Conservation (phyloP, 805 yeast genomes). For the Maudiozyma bulderi region DNA sequence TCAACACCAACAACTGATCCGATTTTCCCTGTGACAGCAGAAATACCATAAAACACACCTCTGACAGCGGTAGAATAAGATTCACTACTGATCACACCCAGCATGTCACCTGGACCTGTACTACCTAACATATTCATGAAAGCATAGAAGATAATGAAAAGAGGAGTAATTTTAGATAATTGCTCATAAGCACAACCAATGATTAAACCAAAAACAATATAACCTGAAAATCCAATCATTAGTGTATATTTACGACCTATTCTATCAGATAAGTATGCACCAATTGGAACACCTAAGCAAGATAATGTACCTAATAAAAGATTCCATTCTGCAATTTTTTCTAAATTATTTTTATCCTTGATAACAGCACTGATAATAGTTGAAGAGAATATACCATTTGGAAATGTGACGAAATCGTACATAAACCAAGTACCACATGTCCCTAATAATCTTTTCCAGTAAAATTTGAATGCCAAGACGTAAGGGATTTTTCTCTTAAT, state of each 20-base stretch:
- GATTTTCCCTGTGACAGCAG: conserved; percentile 4
- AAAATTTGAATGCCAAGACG: conserved; percentile 1
- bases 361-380: conserved; percentile 4
- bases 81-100: conserved; percentile 4
- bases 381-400: conserved; percentile 3
- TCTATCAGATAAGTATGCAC: conserved; percentile 3
- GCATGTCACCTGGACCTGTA: conserved; percentile 5
- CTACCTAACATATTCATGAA: conserved; percentile 4
- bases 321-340: conserved; percentile 4
- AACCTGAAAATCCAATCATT: conserved; percentile 4
- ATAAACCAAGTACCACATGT: conserved; percentile 6
- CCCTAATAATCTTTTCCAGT: conserved; percentile 3
- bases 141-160: conserved; percentile 3
- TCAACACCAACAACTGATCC: conserved; percentile 5
- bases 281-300: conserved; percentile 3
- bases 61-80: conserved; percentile 3
- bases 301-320: conserved; percentile 1
- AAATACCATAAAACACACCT: conserved; percentile 4
- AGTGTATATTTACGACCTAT: conserved; percentile 3
- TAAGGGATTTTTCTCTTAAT: conserved; percentile 3
- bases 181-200: conserved; percentile 4
- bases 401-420: conserved; percentile 4
- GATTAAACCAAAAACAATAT: conserved; percentile 3
- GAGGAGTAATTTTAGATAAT: conserved; percentile 1
- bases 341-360: conserved; percentile 1